Conservation (phyloP, 257 asterid species). For the Scutellaria minor region DNA sequence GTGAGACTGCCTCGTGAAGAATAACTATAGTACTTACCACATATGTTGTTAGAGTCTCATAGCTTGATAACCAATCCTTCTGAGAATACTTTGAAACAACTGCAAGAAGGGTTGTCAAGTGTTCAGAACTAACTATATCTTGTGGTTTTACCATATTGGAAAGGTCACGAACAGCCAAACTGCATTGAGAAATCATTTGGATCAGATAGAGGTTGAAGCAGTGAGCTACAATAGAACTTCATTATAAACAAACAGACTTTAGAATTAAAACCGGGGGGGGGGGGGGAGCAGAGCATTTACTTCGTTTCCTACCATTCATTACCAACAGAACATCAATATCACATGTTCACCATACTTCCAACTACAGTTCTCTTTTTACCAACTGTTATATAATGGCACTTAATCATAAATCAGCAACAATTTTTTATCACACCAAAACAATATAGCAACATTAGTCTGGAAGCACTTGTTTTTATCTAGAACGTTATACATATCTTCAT, state of each 20-base stretch:
- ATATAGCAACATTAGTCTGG: background rate
- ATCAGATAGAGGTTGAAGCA: slow-evolving; percentile 32
- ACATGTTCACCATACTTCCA: slow-evolving; percentile 24
- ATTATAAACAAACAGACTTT: background rate
- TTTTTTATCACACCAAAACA: background rate
- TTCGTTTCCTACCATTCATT: slow-evolving; percentile 10
- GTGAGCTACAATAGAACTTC: slow-evolving; percentile 14
- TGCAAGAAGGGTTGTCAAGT: slow-evolving; percentile 77
- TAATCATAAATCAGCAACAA: slow-evolving; percentile 2
- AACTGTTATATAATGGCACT: background rate
- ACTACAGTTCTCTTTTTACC: slow-evolving; percentile 8
- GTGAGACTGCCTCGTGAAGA: slow-evolving; percentile 7
- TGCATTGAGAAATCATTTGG: slow-evolving; percentile 42
- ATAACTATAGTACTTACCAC: slow-evolving; percentile 58
- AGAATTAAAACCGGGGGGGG: background rate
- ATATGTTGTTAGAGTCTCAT: slow-evolving; percentile 79
- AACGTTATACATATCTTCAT: background rate
- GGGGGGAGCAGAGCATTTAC: too few species aligned
- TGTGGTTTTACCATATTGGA: slow-evolving; percentile 82
- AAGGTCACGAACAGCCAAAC: slow-evolving; percentile 93
- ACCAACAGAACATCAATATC: slow-evolving; percentile 8
- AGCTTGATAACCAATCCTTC: slow-evolving; percentile 91
- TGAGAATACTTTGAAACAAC: slow-evolving; percentile 81
- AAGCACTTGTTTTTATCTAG: background rate
- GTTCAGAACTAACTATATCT: slow-evolving; percentile 71